Conservation (phyloP, 768 basidiomycete species). For the Termitomyces sp. region DNA sequence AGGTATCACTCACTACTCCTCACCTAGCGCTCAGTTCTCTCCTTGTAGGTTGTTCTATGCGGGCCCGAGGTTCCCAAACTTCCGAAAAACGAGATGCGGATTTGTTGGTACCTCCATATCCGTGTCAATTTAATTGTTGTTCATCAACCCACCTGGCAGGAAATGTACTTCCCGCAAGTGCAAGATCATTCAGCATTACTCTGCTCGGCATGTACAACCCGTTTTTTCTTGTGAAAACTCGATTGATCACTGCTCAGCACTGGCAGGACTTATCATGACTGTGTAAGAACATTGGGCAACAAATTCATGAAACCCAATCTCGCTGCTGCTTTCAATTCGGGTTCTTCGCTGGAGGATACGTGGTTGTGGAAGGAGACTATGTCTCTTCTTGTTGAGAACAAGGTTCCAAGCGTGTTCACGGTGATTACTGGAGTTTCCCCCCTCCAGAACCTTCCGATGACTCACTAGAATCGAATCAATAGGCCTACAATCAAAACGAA, state of each 20-base stretch:
- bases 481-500: neutral
- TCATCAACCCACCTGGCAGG: neutral
- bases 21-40: too few species aligned
- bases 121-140: neutral
- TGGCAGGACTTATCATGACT: neutral
- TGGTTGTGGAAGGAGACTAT: neutral
- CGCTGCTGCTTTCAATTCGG: neutral
- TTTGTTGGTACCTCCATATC: neutral
- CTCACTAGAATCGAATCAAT: neutral
- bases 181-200: neutral
- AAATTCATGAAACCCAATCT: neutral
- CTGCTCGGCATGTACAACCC: neutral
- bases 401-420: neutral
- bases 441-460: too few species aligned
- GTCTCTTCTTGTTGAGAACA: neutral
- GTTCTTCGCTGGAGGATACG: neutral
- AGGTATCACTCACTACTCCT: constrained; percentile 14
- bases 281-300: neutral
- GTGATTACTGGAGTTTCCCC: neutral
- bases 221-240: neutral
- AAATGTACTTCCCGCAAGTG: neutral
- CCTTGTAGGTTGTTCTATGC: neutral
- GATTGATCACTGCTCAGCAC: neutral
- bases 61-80: neutral
- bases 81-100: neutral